These are phyloP conservation scores for Penicillium decumbens DNA, from an alignment of 2,329 filamentous ascomycete genomes.

Conservation along the genomic window DNA sequence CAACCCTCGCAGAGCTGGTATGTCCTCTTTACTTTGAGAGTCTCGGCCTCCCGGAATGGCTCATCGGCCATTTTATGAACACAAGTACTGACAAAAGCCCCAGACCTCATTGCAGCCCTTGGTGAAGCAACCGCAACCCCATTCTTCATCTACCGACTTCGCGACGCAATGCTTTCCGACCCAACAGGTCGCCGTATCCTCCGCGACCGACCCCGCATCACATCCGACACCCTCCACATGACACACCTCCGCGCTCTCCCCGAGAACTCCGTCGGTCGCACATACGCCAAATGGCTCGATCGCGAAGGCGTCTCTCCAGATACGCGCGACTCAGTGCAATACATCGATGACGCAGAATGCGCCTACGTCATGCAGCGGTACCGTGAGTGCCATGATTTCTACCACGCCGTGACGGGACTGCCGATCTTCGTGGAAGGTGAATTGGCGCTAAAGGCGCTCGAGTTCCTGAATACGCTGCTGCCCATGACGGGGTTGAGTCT, in stretches of 20 bases:
- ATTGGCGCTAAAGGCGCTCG: conserved; percentile 94
- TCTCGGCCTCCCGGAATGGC: background rate
- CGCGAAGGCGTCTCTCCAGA: conserved; percentile 90
- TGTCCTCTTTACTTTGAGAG: background rate
- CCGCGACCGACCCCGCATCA: conserved; percentile 82
- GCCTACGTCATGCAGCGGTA: conserved; percentile 99
- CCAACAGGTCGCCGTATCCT: conserved; percentile 87
- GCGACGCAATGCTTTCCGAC: conserved; percentile 80
- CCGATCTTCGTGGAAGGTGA: conserved; percentile 93
- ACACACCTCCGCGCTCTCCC: conserved; percentile 67
- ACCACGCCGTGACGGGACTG: conserved; percentile 87
- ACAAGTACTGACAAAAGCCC: conserved; percentile 2
- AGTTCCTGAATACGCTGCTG: conserved; percentile 88
- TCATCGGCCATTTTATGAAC: background rate
- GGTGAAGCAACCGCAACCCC: conserved; percentile 92
- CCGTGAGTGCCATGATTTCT: conserved; percentile 95
- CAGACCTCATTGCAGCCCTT: conserved; percentile 89
- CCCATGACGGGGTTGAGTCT: conserved; percentile 92
- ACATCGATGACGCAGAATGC: conserved; percentile 91
- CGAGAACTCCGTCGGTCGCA: conserved; percentile 67
- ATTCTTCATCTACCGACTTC: conserved; percentile 89
- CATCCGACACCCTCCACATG: conserved; percentile 65
- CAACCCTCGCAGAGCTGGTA: conserved; percentile 76
- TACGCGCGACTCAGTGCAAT: conserved; percentile 74
- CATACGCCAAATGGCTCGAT: conserved; percentile 89